Evolutionary conservation across 306 rosid species (phyloP), one percentile per base, ranked within the genome.

Genomic region (peach (Prunus persica)): DNA sequence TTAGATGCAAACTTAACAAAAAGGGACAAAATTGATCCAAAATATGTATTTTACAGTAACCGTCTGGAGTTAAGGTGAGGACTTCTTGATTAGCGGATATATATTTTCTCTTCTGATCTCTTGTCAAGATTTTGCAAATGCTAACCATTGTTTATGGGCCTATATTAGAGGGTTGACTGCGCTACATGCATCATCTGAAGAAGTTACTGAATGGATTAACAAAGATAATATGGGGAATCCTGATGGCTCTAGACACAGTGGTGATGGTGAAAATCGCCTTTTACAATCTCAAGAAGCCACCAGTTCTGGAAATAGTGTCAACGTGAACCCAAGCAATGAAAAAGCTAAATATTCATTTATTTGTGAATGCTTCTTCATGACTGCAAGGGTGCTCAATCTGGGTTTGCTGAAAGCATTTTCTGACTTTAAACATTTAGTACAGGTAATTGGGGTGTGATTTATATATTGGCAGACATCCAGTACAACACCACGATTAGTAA

Each of bases 301-400:
- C 78, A 89, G 93, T 86, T 96, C 99, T 60, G 90, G 93, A 51
- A 86, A 72, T 84, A 82, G 73, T 84, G 76, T 82, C 56, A 81
- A 73, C 18, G 68, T 74, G 78, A 85, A 82, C 73, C 75, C 80
- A 38, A 82, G 71, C 56, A 78, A 83, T 78, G 93, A 87, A 80
- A 91, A 84, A 81, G 68, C 82, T 51, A 93, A 87, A 76, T 96
- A 87, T 82, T 72, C 96, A 69, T 96, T 96, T 86, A 96, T 93
- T 81, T 92, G 98, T 10, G 99, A 96, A 88, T 96, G 99, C 86
- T 96, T 96, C 93, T 96, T 91, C 87, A 96, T 96, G 97, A 96
- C 98, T 58, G 93, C 93, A 51, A 89, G 99, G 87, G 98, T 92
- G 84, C 97, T 96, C 81, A 87, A 96, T 81, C 78, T 96, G 81